Conservation (phyloP, 805 yeast species). For the Kockiozyma suomiensis region DNA sequence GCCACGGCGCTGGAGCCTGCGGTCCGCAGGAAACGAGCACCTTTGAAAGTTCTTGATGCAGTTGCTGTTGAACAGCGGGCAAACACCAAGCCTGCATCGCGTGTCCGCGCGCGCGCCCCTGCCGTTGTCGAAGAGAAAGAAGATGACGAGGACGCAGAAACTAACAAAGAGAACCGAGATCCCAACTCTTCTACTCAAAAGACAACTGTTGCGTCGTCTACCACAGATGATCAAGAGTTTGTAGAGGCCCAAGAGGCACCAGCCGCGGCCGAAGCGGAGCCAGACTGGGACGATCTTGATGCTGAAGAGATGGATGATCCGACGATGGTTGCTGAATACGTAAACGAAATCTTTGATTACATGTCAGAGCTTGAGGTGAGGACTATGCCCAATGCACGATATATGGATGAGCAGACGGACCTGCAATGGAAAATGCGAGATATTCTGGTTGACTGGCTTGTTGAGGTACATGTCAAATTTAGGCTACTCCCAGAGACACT, state of each 20-base stretch:
- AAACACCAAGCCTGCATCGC: background rate
- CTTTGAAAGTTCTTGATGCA: slow-evolving; percentile 11
- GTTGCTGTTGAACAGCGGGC: slow-evolving; percentile 15
- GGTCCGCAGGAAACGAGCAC: slow-evolving; percentile 24
- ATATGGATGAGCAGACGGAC: slow-evolving; percentile 83
- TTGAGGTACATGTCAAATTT: slow-evolving; percentile 92
- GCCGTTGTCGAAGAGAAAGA: slow-evolving; percentile 7
- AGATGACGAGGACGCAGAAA: slow-evolving; percentile 22
- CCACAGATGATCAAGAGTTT: slow-evolving; percentile 14
- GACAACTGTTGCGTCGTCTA: background rate
- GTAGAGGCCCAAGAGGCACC: slow-evolving; percentile 7
- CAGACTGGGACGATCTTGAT: slow-evolving; percentile 39
- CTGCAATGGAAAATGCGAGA: slow-evolving; percentile 90
- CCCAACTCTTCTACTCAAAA: slow-evolving; percentile 10
- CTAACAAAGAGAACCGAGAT: slow-evolving; percentile 30
- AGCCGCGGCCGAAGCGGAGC: slow-evolving; percentile 1
- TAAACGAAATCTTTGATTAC: slow-evolving; percentile 80
- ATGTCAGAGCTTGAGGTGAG: slow-evolving; percentile 70
- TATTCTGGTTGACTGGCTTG: slow-evolving; percentile 89
- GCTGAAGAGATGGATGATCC: slow-evolving; percentile 48
- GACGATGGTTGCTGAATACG: slow-evolving; percentile 91
- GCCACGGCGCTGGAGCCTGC: background rate
- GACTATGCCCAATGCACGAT: slow-evolving; percentile 74
- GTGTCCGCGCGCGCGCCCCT: background rate
- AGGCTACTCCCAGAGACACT: slow-evolving; percentile 89